These are phyloP conservation scores for Xylariaceae sp. DNA, from an alignment of 2,329 filamentous ascomycete genomes.

Conservation along the genomic window DNA sequence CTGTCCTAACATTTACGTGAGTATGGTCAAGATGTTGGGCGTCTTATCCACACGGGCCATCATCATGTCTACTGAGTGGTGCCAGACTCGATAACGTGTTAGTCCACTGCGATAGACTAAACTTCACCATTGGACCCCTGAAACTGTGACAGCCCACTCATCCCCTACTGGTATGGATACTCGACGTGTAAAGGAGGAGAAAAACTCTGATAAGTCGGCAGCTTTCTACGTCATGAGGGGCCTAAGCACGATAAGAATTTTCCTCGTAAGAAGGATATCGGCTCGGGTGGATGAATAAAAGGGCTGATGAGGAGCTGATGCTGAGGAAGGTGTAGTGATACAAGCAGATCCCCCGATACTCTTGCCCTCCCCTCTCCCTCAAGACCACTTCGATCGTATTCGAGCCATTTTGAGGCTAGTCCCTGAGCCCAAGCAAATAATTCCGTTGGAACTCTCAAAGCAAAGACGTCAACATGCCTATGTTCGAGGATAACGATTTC, in stretches of 20 bases:
- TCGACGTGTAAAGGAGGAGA: too few relatives aligned
- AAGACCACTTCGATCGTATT: conserved; percentile 1
- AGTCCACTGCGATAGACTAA: too few relatives aligned
- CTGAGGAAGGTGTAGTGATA: not conserved
- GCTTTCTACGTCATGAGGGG: conserved; percentile 10
- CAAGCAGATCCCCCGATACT: too few relatives aligned
- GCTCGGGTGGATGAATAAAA: not conserved
- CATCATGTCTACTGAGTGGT: too few relatives aligned
- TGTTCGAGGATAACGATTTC: conserved; percentile 56
- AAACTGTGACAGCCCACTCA: too few relatives aligned
- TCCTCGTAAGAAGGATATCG: conserved; percentile 1
- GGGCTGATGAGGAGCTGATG: conserved; percentile 1
- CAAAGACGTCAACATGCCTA: conserved; percentile 48
- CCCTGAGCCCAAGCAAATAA: not conserved
- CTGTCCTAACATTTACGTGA: too few relatives aligned
- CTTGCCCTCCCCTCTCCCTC: not conserved
- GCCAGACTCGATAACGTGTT: too few relatives aligned
- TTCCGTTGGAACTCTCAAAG: not conserved
- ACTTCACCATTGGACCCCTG: too few relatives aligned
- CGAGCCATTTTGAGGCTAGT: not conserved
- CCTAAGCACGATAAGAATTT: conserved; percentile 7
- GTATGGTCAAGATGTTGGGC: too few relatives aligned
- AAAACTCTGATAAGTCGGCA: conserved; percentile 1
- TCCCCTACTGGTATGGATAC: too few relatives aligned
- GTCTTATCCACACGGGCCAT: too few relatives aligned